Conservation (phyloP, 148 eudicot species). For the Vaccinium darrowii region DNA sequence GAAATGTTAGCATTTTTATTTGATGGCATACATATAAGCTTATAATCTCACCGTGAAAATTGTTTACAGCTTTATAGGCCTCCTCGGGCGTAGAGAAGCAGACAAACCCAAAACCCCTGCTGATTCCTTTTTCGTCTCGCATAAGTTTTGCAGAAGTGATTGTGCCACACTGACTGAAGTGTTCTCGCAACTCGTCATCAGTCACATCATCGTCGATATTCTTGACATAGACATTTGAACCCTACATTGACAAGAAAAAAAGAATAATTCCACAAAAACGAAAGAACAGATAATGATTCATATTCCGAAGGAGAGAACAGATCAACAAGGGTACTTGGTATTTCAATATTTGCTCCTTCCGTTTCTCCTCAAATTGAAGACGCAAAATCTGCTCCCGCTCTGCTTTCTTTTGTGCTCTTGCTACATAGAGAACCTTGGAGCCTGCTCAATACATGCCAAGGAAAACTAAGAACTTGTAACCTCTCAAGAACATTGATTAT, state of each 20-base stretch:
- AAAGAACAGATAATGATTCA: neutral
- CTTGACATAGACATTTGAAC: too few species aligned
- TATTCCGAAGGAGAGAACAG: neutral
- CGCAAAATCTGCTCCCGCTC: slow-evolving; percentile 69
- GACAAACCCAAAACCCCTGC: slow-evolving; percentile 79
- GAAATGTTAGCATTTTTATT: neutral
- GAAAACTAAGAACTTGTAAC: slow-evolving; percentile 11
- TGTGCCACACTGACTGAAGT: too few species aligned
- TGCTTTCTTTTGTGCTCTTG: slow-evolving; percentile 75
- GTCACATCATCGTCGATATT: too few species aligned
- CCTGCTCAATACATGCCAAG: slow-evolving; percentile 34
- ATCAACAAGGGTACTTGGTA: slow-evolving; percentile 42
- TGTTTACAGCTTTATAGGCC: slow-evolving; percentile 58
- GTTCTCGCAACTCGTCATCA: too few species aligned
- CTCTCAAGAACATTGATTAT: neutral
- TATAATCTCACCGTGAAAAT: slow-evolving; percentile 55
- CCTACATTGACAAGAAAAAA: too few species aligned
- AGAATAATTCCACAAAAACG: neutral
- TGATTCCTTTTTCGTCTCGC: too few species aligned
- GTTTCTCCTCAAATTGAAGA: slow-evolving; percentile 62
- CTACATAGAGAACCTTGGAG: slow-evolving; percentile 67
- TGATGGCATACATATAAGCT: neutral
- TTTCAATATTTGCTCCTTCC: slow-evolving; percentile 60
- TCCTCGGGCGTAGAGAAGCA: slow-evolving; percentile 64
- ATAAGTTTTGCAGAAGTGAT: too few species aligned